Evolutionary conservation across 1,139 yeast genomes (phyloP), one percentile per base, ranked within the genome.

Genomic region (Saccharomycopsis hybrid): DNA sequence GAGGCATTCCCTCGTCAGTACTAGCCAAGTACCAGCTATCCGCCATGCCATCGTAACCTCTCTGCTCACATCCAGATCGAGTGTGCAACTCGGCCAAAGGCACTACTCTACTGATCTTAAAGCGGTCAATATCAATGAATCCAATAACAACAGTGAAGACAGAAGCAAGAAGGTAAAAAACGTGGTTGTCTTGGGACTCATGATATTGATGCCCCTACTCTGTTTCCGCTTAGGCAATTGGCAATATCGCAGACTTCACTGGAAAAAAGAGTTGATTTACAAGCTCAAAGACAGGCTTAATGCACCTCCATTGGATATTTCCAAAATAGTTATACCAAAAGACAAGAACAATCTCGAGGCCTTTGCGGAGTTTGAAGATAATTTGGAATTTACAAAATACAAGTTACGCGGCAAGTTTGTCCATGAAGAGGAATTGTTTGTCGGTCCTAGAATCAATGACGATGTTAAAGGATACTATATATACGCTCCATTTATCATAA

Each of bases 171-270:
- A 44, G 35, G 33, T 48, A 24, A 48, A 48, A n/a, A 48, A 48
- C 37, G 38, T 28, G 4, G 42, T 46, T 25, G 52, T 49, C 11
- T 39, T 49, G 13, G 39, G 38, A 4, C 47, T 49, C 5, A 35
- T 49, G 27, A 46, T 87, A 42, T 78, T 92, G 28, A 92, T 95
- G 85, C 99, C 99, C 0, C 73, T 89, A 0, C 74, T 89, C 1
- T 78, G 96, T 7, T 87, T 92, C 62, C 84, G 81, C 37, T 70
- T 92, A 46, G 98, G 98, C 2, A 79, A 94, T 52, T 92, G 98
- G 99, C 99, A 92, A 67, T 82, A 87, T 41, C 71, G 78, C 59
- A 73, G 99, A 56, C 69, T 92, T 50, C 72, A 78, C 54, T 92
- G 98, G 98, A 94, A 94, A 65, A 82, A 81, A n/a, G 78, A 81